Evolutionary conservation across 352 stramenopile species (phyloP), one percentile per base, ranked within the genome.

Genomic region (Phytophthora litchii): DNA sequence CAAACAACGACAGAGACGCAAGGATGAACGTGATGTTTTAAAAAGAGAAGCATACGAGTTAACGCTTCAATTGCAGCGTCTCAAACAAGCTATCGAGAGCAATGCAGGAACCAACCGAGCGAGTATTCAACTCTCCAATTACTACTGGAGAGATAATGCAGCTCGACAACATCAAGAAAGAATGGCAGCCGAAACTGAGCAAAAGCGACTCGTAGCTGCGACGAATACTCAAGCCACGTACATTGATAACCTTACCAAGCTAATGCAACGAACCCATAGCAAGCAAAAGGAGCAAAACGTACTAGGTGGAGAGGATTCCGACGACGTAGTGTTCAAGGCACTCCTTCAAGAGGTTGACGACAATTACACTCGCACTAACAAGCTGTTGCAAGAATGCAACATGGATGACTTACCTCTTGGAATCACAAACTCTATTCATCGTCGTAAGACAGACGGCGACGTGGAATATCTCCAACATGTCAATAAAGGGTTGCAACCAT

Each of bases 111-210:
- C 41, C 41, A 34, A 17, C 23, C 42, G 23, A n/a, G 42, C 42
- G 6, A 49, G 42, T 23, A 25, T 49, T 3, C 42, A 49, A 13
- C 42, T 49, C 14, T 36, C 12, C 3, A 37, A 36, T 17, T 49
- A 49, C 27, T 49, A 49, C 36, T 62, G 59, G 51, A 27, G 40
- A 49, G 51, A 54, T 8, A 43, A 29, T 17, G 51, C 59, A 11
- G 8, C 32, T 7, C 34, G n/a, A 1, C 23, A 53, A 13, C n/a
- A 31, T 3, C 19, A 53, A 12, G 17, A 41, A 19, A 23, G 58
- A 6, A 9, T 52, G 0, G 14, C 35, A 7, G 42, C 29, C 1
- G 58, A 67, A 31, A 8, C 10, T 2, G 42, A 55, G 21, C 54
- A 67, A 27, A 45, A 46, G 38, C 19, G 40, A 19, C 51, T 44